A percentile compares a stretch with the other conserved stretches of the same genome.
Conservation (phyloP, 2,329 filamentous ascomycete species). For the Fusarium heterosporum region DNA sequence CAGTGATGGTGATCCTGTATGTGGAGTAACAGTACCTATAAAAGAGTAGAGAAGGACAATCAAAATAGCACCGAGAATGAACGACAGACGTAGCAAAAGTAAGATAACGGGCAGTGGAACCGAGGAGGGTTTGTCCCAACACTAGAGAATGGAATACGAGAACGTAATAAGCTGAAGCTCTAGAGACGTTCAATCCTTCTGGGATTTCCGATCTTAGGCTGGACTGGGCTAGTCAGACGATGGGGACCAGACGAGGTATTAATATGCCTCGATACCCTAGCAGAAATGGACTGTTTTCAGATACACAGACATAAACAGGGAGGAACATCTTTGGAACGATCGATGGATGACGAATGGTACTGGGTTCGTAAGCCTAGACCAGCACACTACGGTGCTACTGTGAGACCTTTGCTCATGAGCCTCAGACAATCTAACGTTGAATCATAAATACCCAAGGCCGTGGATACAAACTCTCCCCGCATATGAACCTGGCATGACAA, state of each 20-base stretch:
- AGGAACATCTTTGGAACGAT: neutral
- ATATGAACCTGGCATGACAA: slow-evolving; percentile 10
- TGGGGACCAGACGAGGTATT: slow-evolving; percentile 24
- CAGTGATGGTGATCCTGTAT: neutral
- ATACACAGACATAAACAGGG: slow-evolving; percentile 11
- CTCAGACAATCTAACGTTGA: slow-evolving; percentile 27
- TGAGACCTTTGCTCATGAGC: slow-evolving; percentile 32
- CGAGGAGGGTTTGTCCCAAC: neutral
- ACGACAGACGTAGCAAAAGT: neutral
- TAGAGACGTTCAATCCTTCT: slow-evolving; percentile 19
- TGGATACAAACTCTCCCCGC: slow-evolving; percentile 17
- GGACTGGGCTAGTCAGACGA: slow-evolving; percentile 33
- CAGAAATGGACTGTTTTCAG: slow-evolving; percentile 12
- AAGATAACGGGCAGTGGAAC: slow-evolving; percentile 8
- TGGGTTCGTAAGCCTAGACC: slow-evolving; percentile 14
- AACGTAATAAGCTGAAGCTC: slow-evolving; percentile 39
- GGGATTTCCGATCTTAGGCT: slow-evolving; percentile 9
- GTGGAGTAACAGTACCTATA: neutral
- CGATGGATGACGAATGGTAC: neutral
- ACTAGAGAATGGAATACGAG: slow-evolving; percentile 37
- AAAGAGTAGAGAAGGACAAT: neutral
- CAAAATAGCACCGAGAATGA: neutral
- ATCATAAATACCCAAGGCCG: slow-evolving; percentile 11
- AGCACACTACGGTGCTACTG: neutral
- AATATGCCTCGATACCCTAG: slow-evolving; percentile 11